Evolutionary conservation across 192 early-diverging fungal species (phyloP), one percentile per base, ranked within the genome.

Genomic region (Coemansia sp.): DNA sequence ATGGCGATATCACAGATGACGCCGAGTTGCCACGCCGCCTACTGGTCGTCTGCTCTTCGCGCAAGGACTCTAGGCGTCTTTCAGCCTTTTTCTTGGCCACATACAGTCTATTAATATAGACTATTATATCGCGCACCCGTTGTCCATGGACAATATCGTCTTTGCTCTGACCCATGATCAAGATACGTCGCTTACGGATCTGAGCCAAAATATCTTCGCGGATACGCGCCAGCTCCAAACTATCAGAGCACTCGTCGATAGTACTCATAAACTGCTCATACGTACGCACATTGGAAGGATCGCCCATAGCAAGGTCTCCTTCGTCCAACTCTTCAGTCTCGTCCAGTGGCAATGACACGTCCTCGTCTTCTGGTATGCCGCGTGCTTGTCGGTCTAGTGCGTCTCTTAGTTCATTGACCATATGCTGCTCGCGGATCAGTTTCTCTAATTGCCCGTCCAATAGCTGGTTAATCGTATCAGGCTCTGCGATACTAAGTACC

Each of bases 391-490:
- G 80, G 55, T 90, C 85, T 57, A 93, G 72, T 20, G 88, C 92
- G 43, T 88, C 88, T 15, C 92, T 85, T 22, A 93, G 72, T 73
- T 91, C 87, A 34, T 75, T 84, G 46, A 93, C 90, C 90, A 93
- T 93, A 34, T 91, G 87, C 71, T 79, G 76, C 61, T 89, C 81
- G 18, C 78, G 75, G 62, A 86, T 86, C 31, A 80, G 69, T 62
- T 66, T 64, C 41, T 72, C 76, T 41, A 84, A 60, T 76, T 90
- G 87, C 13, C 78, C 69, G 39, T 92, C 90, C n/a, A 97, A 75
- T 16, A 88, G 85, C 68, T 93, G 89, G 76, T 97, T 96, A 87
- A 92, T 90, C 46, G 89, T 96, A 75, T 97, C 95, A 1, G 95
- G 92, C 50, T 97, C 95, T 0, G 90, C 83, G 33, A 96, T 43